Conservation (phyloP, 768 basidiomycete species). For the Lentinus brumalis region DNA sequence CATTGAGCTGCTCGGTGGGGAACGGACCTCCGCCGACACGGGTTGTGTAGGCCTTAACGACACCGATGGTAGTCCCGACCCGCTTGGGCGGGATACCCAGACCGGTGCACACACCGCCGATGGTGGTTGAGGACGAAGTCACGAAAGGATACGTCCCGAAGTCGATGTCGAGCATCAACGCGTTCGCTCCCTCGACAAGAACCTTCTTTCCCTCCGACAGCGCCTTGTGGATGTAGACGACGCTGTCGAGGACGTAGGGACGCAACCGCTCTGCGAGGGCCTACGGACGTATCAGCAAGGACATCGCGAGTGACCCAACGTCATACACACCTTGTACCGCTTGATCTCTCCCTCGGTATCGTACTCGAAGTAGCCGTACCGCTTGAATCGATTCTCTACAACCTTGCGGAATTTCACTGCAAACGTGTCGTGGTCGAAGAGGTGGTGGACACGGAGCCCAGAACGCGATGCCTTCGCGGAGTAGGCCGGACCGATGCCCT, state of each 20-base stretch:
- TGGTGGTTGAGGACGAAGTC: slow-evolving; percentile 89
- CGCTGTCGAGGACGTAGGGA: slow-evolving; percentile 89
- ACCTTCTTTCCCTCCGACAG: slow-evolving; percentile 74
- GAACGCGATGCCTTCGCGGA: slow-evolving; percentile 97
- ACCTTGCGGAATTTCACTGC: slow-evolving; percentile 91
- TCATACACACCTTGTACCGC: slow-evolving; percentile 79
- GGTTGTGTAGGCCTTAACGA: slow-evolving; percentile 98
- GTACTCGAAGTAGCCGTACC: slow-evolving; percentile 97
- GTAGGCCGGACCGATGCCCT: slow-evolving; percentile 98
- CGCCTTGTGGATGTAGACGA: slow-evolving; percentile 82
- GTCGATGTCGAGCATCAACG: slow-evolving; percentile 97
- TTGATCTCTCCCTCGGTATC: slow-evolving; percentile 96
- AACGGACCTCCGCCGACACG: slow-evolving; percentile 99
- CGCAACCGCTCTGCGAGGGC: slow-evolving; percentile 78
- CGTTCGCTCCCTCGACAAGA: slow-evolving; percentile 97
- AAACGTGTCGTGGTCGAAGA: slow-evolving; percentile 86
- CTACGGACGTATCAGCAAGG: slow-evolving; percentile 39
- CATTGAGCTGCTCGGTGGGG: slow-evolving; percentile 93
- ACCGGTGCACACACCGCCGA: slow-evolving; percentile 96
- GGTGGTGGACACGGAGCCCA: slow-evolving; percentile 93
- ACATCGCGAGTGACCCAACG: not conserved
- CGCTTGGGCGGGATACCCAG: slow-evolving; percentile 93
- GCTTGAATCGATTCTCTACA: slow-evolving; percentile 96
- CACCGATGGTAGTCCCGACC: slow-evolving; percentile 87
- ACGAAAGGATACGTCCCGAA: slow-evolving; percentile 98